A percentile compares a stretch with the other conserved stretches of the same genome.
Conservation (phyloP, 2,329 filamentous ascomycete species). For the Cladosporium sp. region DNA sequence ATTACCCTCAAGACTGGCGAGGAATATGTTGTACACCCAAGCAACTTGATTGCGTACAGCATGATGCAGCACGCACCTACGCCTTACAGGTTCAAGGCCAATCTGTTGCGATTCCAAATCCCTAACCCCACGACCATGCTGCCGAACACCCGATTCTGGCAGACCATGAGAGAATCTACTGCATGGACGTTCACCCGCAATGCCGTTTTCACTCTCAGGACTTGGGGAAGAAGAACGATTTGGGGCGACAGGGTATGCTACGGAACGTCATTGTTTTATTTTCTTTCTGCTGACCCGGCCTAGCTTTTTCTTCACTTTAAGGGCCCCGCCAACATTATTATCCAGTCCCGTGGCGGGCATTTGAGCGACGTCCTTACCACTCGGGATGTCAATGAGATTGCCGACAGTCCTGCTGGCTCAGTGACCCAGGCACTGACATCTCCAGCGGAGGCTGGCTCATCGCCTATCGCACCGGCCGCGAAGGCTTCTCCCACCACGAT, state of each 20-base stretch:
- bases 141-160: conserved; percentile 66
- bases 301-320: conserved; percentile 81
- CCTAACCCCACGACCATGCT: conserved; percentile 61
- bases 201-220: conserved; percentile 64
- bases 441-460: conserved; percentile 23
- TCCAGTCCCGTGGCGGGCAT: conserved; percentile 79
- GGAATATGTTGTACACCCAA: conserved; percentile 83
- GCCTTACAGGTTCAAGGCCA: conserved; percentile 82
- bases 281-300: neutral
- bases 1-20: conserved; percentile 75
- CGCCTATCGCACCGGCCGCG: conserved; percentile 14
- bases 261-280: neutral
- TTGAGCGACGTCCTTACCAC: conserved; percentile 71
- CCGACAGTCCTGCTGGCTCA: conserved; percentile 68
- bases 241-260: conserved; percentile 74
- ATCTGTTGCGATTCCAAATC: conserved; percentile 67
- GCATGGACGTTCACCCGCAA: conserved; percentile 65
- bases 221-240: conserved; percentile 71
- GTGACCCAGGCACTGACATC: conserved; percentile 49
- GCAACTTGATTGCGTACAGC: conserved; percentile 85
- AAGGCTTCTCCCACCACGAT: conserved; percentile 25
- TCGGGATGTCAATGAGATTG: conserved; percentile 83
- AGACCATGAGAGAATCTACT: conserved; percentile 62
- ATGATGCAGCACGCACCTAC: conserved; percentile 66
- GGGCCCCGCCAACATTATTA: conserved; percentile 75